phyloP scores from a whole-genome alignment of 208 protist species.

The Crithidia bombi region DNA sequence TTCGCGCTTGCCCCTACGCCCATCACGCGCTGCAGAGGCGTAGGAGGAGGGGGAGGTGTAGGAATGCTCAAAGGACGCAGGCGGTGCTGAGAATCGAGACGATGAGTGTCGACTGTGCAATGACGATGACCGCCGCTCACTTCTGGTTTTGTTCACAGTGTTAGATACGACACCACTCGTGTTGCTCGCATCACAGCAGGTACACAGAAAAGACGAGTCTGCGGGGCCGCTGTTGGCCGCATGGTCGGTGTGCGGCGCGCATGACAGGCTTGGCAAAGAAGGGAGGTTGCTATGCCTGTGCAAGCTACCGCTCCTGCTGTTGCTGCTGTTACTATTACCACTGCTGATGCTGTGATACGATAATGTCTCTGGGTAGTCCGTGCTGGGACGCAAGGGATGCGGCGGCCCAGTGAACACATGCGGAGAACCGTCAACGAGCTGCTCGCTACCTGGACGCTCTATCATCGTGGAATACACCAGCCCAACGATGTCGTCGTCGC shows the following conservation, averaged over 20 bases:
- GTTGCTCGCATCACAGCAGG: not conserved
- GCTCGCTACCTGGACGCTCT: not conserved
- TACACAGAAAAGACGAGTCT: not conserved
- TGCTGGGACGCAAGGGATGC: not conserved
- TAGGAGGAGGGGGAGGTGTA: not conserved
- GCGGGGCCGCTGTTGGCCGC: not conserved
- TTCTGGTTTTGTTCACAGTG: no score
- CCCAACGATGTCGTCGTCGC: not conserved
- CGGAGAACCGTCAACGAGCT: not conserved
- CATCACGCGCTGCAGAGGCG: not conserved
- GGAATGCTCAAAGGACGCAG: not conserved
- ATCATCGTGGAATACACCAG: not conserved
- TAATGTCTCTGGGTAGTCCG: not conserved
- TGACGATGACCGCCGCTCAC: no score
- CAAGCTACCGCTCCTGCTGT: not conserved
- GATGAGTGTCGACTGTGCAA: no score
- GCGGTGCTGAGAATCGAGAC: no score
- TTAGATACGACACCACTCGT: not conserved
- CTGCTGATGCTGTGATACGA: not conserved
- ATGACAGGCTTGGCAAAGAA: not conserved
- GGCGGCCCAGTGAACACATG: not conserved
- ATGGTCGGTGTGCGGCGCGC: not conserved
- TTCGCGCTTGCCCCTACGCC: not conserved
- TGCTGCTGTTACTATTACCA: not conserved
- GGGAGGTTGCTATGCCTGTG: not conserved